phyloP scores from a whole-genome alignment of 2,329 filamentous ascomycete species.

The Samsoniella hepiali region DNA sequence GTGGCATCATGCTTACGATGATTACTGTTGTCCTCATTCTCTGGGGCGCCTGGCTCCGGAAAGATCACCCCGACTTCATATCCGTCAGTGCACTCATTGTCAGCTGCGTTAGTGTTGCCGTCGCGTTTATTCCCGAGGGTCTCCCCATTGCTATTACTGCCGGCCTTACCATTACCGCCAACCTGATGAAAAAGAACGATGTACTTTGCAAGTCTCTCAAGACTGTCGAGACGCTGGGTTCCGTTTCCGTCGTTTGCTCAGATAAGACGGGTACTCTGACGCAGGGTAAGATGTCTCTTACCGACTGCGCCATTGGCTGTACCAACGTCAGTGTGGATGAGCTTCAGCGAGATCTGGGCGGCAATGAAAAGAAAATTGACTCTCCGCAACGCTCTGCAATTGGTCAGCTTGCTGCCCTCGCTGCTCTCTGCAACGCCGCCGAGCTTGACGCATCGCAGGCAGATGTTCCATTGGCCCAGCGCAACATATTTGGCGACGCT shows the following conservation, averaged over 20 bases:
- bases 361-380: background rate
- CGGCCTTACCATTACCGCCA: constrained; percentile 71
- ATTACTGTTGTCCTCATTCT: constrained; percentile 62
- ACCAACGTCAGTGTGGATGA: constrained; percentile 48
- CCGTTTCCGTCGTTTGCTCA: constrained; percentile 70
- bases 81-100: constrained; percentile 70
- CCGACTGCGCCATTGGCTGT: constrained; percentile 60
- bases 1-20: constrained; percentile 63
- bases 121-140: constrained; percentile 74
- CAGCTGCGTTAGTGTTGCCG: constrained; percentile 66
- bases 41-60: constrained; percentile 69
- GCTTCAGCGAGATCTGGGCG: constrained; percentile 40
- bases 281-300: constrained; percentile 69
- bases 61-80: constrained; percentile 66
- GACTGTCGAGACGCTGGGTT: constrained; percentile 72
- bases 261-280: constrained; percentile 75
- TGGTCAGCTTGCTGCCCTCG: constrained; percentile 57
- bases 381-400: constrained; percentile 34
- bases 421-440: constrained; percentile 70
- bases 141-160: constrained; percentile 67
- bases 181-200: constrained; percentile 72
- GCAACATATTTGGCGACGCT: constrained; percentile 69
- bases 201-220: constrained; percentile 78
- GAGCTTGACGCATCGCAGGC: constrained; percentile 68
- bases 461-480: constrained; percentile 55